phyloP scores from a whole-genome alignment of 1,284 basidiomycete species.

The Stereum hirsutum region DNA sequence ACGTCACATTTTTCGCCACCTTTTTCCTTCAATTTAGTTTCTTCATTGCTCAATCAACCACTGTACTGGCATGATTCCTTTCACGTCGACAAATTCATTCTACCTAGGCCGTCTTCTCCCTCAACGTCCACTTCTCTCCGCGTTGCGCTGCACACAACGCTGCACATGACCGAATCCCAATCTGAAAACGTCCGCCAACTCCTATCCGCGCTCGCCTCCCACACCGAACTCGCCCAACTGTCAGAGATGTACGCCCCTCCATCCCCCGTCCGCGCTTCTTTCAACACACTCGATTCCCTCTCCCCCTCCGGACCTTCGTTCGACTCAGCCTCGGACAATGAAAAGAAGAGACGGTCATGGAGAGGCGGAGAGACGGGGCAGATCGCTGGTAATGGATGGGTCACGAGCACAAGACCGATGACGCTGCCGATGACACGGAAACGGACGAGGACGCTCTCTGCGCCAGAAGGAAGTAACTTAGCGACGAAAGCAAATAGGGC shows the following conservation, averaged over 20 bases:
- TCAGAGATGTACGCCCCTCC: constrained; percentile 80
- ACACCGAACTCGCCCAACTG: constrained; percentile 58
- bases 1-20: no score
- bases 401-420: no score
- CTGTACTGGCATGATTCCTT: no score
- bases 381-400: no score
- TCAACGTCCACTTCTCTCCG: constrained; percentile 56
- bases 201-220: constrained; percentile 62
- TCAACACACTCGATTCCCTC: constrained; percentile 34
- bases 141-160: constrained; percentile 58
- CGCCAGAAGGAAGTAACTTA: constrained; percentile 55
- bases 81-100: no score
- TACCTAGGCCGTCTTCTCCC: constrained; percentile 34
- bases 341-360: no score
- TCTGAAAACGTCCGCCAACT: constrained; percentile 73
- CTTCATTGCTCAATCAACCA: background rate
- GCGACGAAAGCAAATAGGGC: no score
- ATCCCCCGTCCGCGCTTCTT: constrained; percentile 39
- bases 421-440: no score
- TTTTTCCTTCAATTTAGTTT: background rate
- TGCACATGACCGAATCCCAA: constrained; percentile 66
- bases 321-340: no score
- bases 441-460: constrained; percentile 17
- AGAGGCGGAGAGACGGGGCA: no score
- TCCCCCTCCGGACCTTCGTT: constrained; percentile 13